phyloP scores from a whole-genome alignment of 2,329 filamentous ascomycete genomes.

The Diaporthe sp. region DNA sequence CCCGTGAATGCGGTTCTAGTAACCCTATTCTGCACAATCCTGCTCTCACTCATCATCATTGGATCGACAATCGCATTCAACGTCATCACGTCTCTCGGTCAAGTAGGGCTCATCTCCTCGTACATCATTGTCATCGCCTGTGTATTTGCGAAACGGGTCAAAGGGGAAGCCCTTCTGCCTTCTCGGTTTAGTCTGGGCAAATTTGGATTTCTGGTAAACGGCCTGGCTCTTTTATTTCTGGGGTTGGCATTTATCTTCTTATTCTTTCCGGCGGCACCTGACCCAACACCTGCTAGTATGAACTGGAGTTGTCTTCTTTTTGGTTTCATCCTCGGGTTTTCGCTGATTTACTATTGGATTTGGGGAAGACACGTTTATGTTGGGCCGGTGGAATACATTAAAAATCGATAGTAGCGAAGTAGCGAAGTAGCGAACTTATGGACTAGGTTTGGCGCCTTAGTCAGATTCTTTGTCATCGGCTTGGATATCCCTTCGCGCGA shows the following conservation, averaged over 20 bases:
- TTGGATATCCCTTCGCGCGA: not conserved
- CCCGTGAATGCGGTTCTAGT: not conserved
- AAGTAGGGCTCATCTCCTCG: not conserved
- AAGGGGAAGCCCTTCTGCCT: not conserved
- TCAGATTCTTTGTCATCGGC: not conserved
- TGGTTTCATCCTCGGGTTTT: constrained; percentile 7
- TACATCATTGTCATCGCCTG: not conserved
- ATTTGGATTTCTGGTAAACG: not conserved
- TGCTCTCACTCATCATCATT: not conserved
- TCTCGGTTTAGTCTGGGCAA: not conserved
- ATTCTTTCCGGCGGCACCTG: not conserved
- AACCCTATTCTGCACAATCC: not conserved
- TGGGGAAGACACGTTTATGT: constrained; percentile 1
- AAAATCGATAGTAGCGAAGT: not conserved
- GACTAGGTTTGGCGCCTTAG: not conserved
- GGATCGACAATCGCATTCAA: constrained; percentile 11
- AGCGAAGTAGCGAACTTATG: not conserved
- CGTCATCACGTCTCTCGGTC: constrained; percentile 8
- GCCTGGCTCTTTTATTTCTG: not conserved
- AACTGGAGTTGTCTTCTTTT: constrained; percentile 14
- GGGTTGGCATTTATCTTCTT: not conserved
- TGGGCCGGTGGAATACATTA: constrained; percentile 10
- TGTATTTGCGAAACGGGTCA: constrained; percentile 1
- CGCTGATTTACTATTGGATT: constrained; percentile 16
- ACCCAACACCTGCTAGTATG: not conserved